Conservation (phyloP, 345 rosid species). For the Erucastrum elatum region DNA sequence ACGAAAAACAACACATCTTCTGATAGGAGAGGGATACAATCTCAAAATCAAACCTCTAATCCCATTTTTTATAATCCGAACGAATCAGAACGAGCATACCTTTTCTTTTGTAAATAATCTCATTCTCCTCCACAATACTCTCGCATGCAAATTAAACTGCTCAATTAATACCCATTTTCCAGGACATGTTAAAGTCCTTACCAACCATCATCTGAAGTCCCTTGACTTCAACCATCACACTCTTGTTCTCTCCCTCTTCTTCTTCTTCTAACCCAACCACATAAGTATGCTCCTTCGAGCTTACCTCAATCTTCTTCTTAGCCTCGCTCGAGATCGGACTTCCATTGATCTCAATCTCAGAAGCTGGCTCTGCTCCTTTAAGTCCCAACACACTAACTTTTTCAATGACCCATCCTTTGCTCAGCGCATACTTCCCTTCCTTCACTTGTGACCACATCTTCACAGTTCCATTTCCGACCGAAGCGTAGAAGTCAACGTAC, state of each 20-base stretch:
- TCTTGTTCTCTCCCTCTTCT: constrained; percentile 44
- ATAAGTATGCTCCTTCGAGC: constrained; percentile 48
- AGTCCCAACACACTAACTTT: constrained; percentile 73
- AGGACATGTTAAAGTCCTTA: constrained; percentile 65
- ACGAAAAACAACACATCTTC: background rate
- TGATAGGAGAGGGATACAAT: background rate
- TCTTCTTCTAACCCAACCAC: constrained; percentile 40
- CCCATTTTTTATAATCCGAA: constrained; percentile 9
- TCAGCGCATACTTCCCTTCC: constrained; percentile 70
- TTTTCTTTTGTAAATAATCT: background rate
- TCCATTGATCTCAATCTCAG: constrained; percentile 57
- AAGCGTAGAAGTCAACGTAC: constrained; percentile 63
- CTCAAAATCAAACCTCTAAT: constrained; percentile 8
- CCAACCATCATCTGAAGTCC: constrained; percentile 70
- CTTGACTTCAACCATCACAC: constrained; percentile 56
- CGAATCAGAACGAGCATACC: background rate
- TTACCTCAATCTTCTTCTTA: constrained; percentile 36
- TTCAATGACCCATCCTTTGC: constrained; percentile 72
- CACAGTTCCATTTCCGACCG: constrained; percentile 55
- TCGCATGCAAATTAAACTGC: constrained; percentile 9
- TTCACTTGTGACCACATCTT: constrained; percentile 83
- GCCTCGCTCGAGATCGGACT: constrained; percentile 22
- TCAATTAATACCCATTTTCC: constrained; percentile 53
- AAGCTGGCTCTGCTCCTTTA: constrained; percentile 44
- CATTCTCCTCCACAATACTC: constrained; percentile 27